These are phyloP conservation scores for Chloranthus sessilifolius DNA, from an alignment of 164 flowering plant species.

Conservation along the genomic window DNA sequence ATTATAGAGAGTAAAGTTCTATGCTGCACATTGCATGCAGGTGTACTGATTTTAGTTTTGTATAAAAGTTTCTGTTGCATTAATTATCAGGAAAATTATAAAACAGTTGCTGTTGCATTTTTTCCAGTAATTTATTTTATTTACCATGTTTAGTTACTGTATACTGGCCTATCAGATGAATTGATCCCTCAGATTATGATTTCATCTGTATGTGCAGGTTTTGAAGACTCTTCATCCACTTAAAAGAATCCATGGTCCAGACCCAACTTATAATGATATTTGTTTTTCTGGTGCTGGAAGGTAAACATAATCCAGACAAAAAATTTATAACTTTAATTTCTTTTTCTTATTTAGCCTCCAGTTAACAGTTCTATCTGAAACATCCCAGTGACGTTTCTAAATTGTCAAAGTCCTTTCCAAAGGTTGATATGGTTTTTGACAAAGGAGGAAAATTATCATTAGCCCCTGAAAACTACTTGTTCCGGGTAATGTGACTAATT, in stretches of 20 bases:
- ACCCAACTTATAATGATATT: slow-evolving; percentile 81
- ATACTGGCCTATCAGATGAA: too few relatives aligned
- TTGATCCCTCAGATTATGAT: not conserved
- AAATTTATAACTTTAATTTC: slow-evolving; percentile 3
- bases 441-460: slow-evolving; percentile 65
- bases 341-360: slow-evolving; percentile 2
- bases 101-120: too few relatives aligned
- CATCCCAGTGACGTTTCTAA: slow-evolving; percentile 53
- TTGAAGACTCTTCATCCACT: slow-evolving; percentile 51
- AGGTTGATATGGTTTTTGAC: slow-evolving; percentile 74
- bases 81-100: too few relatives aligned
- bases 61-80: too few relatives aligned
- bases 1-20: too few relatives aligned
- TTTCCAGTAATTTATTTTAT: too few relatives aligned
- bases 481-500: slow-evolving; percentile 52
- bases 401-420: slow-evolving; percentile 70
- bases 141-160: not conserved
- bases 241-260: slow-evolving; percentile 75
- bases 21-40: too few relatives aligned
- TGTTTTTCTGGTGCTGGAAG: slow-evolving; percentile 93
- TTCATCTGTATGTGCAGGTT: slow-evolving; percentile 37
- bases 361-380: slow-evolving; percentile 8
- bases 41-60: too few relatives aligned
- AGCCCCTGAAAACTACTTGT: slow-evolving; percentile 92
- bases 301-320: slow-evolving; percentile 29